phyloP scores from a whole-genome alignment of 2,329 filamentous ascomycete genomes.

The Xylariales sp. region DNA sequence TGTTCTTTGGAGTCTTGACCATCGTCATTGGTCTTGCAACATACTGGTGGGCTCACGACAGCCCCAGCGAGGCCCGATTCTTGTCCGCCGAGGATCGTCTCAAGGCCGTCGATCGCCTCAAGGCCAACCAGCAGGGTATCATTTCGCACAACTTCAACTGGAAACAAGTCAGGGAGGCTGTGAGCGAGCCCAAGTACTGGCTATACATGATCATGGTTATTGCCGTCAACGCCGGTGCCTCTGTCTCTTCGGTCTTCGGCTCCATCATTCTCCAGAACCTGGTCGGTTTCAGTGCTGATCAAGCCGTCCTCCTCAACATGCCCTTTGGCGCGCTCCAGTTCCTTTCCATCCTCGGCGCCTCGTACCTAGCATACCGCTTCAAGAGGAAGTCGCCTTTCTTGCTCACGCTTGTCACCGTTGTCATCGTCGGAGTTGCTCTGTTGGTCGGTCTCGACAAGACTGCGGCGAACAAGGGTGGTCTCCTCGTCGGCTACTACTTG shows the following conservation, averaged over 20 bases:
- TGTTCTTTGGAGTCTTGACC: slow-evolving; percentile 1
- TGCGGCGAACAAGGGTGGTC: not conserved
- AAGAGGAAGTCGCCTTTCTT: not conserved
- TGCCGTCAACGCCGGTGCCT: not conserved
- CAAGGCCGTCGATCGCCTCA: slow-evolving; percentile 1
- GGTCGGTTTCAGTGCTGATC: not conserved
- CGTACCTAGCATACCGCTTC: slow-evolving; percentile 1
- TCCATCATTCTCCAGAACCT: slow-evolving; percentile 2
- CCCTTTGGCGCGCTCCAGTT: slow-evolving; percentile 1
- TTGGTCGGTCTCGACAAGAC: not conserved
- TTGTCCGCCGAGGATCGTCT: not conserved
- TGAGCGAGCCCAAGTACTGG: slow-evolving; percentile 1
- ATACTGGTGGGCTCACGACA: slow-evolving; percentile 1
- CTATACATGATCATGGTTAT: slow-evolving; percentile 1
- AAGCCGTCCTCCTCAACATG: slow-evolving; percentile 1
- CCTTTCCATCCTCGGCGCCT: not conserved
- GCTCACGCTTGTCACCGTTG: not conserved
- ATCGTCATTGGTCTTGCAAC: slow-evolving; percentile 1
- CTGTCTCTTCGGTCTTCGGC: slow-evolving; percentile 1
- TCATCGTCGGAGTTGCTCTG: not conserved
- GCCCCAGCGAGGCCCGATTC: not conserved
- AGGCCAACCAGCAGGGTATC: slow-evolving; percentile 1
- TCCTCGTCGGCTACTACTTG: slow-evolving; percentile 1
- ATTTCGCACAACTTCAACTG: not conserved
- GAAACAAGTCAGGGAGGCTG: slow-evolving; percentile 1